Conservation (phyloP, 805 yeast species). For the Kodamaea fukazawae region DNA sequence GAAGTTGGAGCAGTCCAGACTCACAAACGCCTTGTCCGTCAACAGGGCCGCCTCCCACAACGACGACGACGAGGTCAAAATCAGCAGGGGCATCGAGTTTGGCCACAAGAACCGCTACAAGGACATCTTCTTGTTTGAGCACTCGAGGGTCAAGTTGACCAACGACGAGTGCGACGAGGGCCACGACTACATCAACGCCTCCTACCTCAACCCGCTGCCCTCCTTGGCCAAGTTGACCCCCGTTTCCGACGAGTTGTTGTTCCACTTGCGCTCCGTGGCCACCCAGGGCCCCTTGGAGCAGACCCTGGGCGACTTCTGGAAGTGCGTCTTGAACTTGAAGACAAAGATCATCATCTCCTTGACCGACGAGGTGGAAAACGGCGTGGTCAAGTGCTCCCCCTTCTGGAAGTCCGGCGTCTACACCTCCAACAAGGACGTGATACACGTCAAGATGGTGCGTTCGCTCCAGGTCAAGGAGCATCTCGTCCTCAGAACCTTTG, state of each 20-base stretch:
- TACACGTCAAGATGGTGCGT: conserved; percentile 17
- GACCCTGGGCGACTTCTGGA: conserved; percentile 85
- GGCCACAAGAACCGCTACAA: conserved; percentile 68
- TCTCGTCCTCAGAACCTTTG: conserved; percentile 16
- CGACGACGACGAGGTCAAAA: conserved; percentile 32
- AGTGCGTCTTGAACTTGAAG: conserved; percentile 61
- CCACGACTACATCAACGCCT: conserved; percentile 82
- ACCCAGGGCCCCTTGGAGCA: conserved; percentile 82
- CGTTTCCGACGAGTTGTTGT: conserved; percentile 7
- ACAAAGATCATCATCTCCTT: conserved; percentile 70
- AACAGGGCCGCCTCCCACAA: conserved; percentile 4
- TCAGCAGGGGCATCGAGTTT: conserved; percentile 76
- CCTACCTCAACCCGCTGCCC: conserved; percentile 44
- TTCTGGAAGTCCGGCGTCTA: conserved; percentile 73
- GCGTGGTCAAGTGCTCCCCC: conserved; percentile 71
- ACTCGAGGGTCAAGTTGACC: conserved; percentile 67
- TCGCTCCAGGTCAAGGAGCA: conserved; percentile 8
- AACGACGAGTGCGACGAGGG: conserved; percentile 14
- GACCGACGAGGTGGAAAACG: conserved; percentile 73
- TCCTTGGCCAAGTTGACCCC: conserved; percentile 12
- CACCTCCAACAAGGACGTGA: conserved; percentile 25
- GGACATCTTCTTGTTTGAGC: conserved; percentile 85
- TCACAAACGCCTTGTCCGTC: conserved; percentile 38
- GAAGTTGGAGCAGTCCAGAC: conserved; percentile 62
- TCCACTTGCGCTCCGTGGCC: conserved; percentile 52